phyloP scores from a whole-genome alignment of 2,329 filamentous ascomycete genomes.

The Aspergillus unguis region DNA sequence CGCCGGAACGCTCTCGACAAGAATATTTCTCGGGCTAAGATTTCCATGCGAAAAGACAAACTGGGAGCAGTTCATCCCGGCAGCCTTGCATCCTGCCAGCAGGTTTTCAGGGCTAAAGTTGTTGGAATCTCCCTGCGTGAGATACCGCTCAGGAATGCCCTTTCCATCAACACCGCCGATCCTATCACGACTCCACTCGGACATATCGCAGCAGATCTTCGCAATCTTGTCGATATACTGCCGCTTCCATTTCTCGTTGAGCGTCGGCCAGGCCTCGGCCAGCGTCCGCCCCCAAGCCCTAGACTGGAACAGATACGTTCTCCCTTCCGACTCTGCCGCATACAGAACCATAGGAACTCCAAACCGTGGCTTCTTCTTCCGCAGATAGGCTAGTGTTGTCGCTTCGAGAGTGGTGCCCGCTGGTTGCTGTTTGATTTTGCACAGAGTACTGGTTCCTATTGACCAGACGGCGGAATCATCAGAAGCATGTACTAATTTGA shows the following conservation, averaged over 20 bases:
- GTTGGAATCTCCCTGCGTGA: not conserved
- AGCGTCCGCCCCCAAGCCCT: not conserved
- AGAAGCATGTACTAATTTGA: not conserved
- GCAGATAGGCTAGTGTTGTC: not conserved
- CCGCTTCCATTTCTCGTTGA: not conserved
- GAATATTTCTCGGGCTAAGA: not conserved
- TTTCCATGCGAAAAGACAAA: constrained; percentile 1
- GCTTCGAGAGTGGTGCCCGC: not conserved
- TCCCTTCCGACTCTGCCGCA: not conserved
- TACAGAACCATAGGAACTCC: not conserved
- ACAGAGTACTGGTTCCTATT: not conserved
- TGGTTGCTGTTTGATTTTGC: not conserved
- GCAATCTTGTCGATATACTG: not conserved
- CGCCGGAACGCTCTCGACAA: not conserved
- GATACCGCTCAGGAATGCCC: not conserved
- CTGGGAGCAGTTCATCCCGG: constrained; percentile 1
- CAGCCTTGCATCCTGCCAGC: not conserved
- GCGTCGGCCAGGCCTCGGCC: not conserved
- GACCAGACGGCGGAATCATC: not conserved
- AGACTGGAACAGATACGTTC: not conserved
- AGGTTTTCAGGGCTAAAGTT: not conserved
- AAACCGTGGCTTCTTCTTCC: not conserved
- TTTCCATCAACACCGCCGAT: not conserved
- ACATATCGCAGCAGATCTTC: not conserved
- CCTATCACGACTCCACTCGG: not conserved